phyloP scores from a whole-genome alignment of 495 filamentous ascomycete genomes.

The Tuber aestivum region DNA sequence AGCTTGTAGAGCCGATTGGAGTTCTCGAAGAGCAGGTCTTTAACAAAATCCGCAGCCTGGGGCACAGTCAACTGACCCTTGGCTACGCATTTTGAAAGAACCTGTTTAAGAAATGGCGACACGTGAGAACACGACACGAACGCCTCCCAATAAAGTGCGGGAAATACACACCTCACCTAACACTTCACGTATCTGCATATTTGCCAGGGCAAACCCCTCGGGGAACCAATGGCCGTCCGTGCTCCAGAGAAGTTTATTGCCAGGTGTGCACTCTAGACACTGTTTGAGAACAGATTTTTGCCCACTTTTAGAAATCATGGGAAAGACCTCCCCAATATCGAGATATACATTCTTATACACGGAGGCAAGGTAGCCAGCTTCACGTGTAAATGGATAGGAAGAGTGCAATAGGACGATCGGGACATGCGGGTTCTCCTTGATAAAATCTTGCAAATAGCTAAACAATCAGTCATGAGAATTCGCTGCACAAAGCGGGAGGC shows the following conservation, averaged over 20 bases:
- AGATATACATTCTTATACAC: conserved; percentile 79
- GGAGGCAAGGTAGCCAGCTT: conserved; percentile 73
- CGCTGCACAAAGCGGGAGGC: neutral
- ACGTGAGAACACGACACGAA: neutral
- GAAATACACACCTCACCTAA: conserved; percentile 44
- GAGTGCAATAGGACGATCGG: conserved; percentile 78
- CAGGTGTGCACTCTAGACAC: conserved; percentile 69
- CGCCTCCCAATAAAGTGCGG: neutral
- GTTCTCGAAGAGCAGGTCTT: conserved; percentile 63
- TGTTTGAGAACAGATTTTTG: conserved; percentile 69
- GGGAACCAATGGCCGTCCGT: conserved; percentile 80
- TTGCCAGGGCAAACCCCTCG: conserved; percentile 74
- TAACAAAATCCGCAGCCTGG: conserved; percentile 53
- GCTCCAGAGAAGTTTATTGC: conserved; percentile 74
- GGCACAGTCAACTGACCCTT: conserved; percentile 50
- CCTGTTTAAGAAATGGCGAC: conserved; percentile 42
- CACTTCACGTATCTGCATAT: conserved; percentile 69
- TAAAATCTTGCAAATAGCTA: conserved; percentile 63
- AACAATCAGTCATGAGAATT: conserved; percentile 9
- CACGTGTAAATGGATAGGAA: conserved; percentile 75
- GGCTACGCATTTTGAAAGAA: conserved; percentile 57
- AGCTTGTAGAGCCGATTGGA: conserved; percentile 59
- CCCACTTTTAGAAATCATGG: conserved; percentile 70
- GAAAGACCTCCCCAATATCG: conserved; percentile 83
- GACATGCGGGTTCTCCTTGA: conserved; percentile 60